Conservation (phyloP, 1,139 yeast genomes). For the Hyphopichia pseudoburtonii region DNA sequence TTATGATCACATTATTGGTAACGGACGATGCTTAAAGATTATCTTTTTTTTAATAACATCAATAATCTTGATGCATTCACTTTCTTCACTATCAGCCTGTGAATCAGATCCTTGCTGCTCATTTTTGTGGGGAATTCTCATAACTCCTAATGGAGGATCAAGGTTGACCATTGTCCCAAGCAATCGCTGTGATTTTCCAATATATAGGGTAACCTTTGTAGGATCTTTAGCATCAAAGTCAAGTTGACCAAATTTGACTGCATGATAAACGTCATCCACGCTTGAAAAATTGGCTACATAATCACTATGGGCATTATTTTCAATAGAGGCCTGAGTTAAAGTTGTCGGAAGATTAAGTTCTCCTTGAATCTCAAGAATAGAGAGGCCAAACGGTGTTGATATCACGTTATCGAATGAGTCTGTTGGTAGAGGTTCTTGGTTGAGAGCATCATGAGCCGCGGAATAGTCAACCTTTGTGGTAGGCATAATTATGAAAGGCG, state of each 20-base stretch:
- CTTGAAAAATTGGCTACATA: slow-evolving; percentile 27
- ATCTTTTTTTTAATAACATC: slow-evolving; percentile 59
- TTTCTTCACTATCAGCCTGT: neutral
- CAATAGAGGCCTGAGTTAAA: slow-evolving; percentile 10
- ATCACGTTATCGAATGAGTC: slow-evolving; percentile 23
- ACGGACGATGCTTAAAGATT: slow-evolving; percentile 63
- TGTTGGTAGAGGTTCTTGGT: slow-evolving; percentile 6
- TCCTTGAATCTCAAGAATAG: slow-evolving; percentile 70
- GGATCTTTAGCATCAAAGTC: slow-evolving; percentile 47
- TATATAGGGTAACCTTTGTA: slow-evolving; percentile 51
- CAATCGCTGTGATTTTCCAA: slow-evolving; percentile 67
- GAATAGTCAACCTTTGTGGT: slow-evolving; percentile 28
- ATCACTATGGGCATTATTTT: slow-evolving; percentile 17
- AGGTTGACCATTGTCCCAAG: slow-evolving; percentile 56
- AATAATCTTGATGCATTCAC: slow-evolving; percentile 41
- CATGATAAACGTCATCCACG: slow-evolving; percentile 40
- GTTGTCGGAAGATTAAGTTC: slow-evolving; percentile 54
- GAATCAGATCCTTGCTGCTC: slow-evolving; percentile 8
- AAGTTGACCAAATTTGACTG: slow-evolving; percentile 60
- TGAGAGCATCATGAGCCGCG: slow-evolving; percentile 20
- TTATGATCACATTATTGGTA: slow-evolving; percentile 62
- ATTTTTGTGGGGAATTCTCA: slow-evolving; percentile 39
- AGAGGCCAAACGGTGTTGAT: slow-evolving; percentile 57
- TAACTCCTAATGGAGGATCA: slow-evolving; percentile 61
- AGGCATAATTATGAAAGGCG: too few species aligned